Percentiles rank a stretch among this genome's conserved stretches.
Conservation (phyloP, 345 rosid genomes). For the Corchorus capsularis region DNA sequence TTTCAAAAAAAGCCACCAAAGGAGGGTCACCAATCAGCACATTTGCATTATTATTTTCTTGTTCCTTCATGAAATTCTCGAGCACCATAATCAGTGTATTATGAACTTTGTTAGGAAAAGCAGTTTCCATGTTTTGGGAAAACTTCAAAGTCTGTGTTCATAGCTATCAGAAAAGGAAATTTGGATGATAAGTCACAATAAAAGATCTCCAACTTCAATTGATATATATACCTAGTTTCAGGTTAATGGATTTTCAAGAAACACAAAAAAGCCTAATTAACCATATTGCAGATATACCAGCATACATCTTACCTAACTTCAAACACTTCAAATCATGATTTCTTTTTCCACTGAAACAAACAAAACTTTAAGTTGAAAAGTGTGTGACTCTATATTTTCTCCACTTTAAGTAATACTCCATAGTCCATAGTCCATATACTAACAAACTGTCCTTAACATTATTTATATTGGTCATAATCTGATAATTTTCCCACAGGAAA, state of each 20-base stretch:
- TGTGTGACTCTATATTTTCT: neutral
- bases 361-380: neutral
- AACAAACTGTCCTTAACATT: neutral
- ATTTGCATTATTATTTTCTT: neutral
- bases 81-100: neutral
- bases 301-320: slow-evolving; percentile 20
- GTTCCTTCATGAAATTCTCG: neutral
- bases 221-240: neutral
- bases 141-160: neutral
- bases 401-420: neutral
- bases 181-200: neutral
- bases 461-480: slow-evolving; percentile 6
- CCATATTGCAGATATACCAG: slow-evolving; percentile 16
- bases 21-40: neutral
- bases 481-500: neutral
- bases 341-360: slow-evolving; percentile 6
- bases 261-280: neutral
- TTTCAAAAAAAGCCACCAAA: neutral
- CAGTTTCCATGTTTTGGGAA: neutral
- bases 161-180: neutral
- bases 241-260: slow-evolving; percentile 6
- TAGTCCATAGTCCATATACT: too few relatives aligned
- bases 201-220: neutral
- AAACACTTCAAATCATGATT: slow-evolving; percentile 9
- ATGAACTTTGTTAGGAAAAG: neutral